phyloP scores from a whole-genome alignment of 1,284 basidiomycete species.

The Ustilago lituana region DNA sequence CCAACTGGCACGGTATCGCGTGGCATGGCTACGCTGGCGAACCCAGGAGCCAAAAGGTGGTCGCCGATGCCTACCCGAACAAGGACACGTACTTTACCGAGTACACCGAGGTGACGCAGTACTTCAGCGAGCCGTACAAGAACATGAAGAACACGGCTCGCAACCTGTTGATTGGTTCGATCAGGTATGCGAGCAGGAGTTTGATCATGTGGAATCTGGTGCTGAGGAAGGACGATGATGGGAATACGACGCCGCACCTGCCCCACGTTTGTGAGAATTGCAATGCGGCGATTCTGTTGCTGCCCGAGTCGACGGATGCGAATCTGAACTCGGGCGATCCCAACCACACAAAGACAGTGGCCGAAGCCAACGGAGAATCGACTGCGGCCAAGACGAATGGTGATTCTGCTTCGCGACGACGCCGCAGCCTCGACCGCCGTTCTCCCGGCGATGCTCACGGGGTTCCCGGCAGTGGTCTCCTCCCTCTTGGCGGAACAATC shows the following conservation, averaged over 20 bases:
- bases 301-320: constrained; percentile 29
- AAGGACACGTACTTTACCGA: constrained; percentile 47
- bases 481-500: too few relatives aligned
- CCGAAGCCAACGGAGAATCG: constrained; percentile 8
- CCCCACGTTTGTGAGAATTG: constrained; percentile 51
- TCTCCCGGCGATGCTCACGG: too few relatives aligned
- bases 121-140: constrained; percentile 50
- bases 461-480: too few relatives aligned
- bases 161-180: constrained; percentile 42
- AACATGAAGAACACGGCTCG: constrained; percentile 49
- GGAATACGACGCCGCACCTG: constrained; percentile 50
- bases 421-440: background rate
- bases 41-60: constrained; percentile 23
- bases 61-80: constrained; percentile 45
- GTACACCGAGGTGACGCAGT: constrained; percentile 50
- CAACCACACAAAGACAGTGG: constrained; percentile 13
- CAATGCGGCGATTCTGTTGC: constrained; percentile 43
- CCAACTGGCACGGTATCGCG: constrained; percentile 34
- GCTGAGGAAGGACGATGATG: constrained; percentile 49
- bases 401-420: background rate
- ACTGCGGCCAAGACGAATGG: background rate
- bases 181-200: constrained; percentile 29
- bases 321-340: constrained; percentile 9
- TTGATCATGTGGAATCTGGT: constrained; percentile 52
- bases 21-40: constrained; percentile 57